phyloP scores from a whole-genome alignment of 805 yeast species.

The Suhomyces kilbournensis region DNA sequence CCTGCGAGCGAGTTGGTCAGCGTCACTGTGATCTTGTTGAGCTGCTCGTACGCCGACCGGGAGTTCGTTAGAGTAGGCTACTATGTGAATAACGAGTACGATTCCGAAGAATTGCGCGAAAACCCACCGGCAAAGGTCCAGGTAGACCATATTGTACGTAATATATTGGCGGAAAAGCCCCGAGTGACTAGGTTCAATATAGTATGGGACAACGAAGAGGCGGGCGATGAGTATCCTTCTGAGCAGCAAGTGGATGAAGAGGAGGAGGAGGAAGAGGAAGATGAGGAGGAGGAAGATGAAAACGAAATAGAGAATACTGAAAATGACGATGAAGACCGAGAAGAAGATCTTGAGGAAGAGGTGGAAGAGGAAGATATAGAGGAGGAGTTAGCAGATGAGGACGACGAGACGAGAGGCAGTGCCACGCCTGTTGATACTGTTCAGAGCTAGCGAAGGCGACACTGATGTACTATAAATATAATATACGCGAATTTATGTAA shows the following conservation, averaged over 20 bases:
- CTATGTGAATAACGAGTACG: conserved; percentile 96
- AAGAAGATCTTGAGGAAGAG: conserved; percentile 15
- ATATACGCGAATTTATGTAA: too few relatives aligned
- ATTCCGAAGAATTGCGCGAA: conserved; percentile 86
- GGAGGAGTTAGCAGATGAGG: conserved; percentile 18
- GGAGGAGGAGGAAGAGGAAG: conserved; percentile 30
- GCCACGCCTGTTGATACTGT: conserved; percentile 14
- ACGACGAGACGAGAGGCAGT: conserved; percentile 14
- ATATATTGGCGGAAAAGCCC: conserved; percentile 95
- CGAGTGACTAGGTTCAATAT: conserved; percentile 95
- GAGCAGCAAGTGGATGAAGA: conserved; percentile 58
- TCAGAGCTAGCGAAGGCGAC: conserved; percentile 5
- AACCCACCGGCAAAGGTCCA: conserved; percentile 93
- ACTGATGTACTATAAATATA: background rate
- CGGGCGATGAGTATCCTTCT: conserved; percentile 71
- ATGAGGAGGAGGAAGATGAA: conserved; percentile 23
- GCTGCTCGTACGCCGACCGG: conserved; percentile 89
- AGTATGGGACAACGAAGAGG: conserved; percentile 86
- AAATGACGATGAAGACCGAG: conserved; percentile 15
- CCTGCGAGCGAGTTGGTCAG: conserved; percentile 95
- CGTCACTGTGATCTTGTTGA: conserved; percentile 88
- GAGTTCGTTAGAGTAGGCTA: conserved; percentile 98
- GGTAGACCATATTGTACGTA: conserved; percentile 90
- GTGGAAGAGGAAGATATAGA: conserved; percentile 29
- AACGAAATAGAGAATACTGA: conserved; percentile 16